Percentiles rank a stretch among this genome's conserved stretches.
These are phyloP conservation scores for Chenopodium suecicum DNA, from an alignment of 148 eudicot genomes.

Conservation along the genomic window DNA sequence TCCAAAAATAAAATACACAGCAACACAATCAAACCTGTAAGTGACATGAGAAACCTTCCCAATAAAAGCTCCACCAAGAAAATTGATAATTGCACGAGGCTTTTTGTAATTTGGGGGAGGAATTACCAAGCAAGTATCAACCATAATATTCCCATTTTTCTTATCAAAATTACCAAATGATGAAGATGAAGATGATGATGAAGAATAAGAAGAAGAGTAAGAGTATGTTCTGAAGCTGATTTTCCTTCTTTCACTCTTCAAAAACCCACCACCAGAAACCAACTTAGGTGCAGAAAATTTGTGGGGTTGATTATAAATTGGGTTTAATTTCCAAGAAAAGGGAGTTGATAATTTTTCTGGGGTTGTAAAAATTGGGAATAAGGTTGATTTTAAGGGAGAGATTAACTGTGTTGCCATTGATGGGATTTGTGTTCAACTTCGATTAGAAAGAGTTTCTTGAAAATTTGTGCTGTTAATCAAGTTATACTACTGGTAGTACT, in stretches of 20 bases:
- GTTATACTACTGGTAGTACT: too few species aligned
- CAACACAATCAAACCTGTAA: slow-evolving; percentile 45
- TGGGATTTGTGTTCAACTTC: neutral
- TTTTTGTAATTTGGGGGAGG: slow-evolving; percentile 67
- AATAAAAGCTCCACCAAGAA: slow-evolving; percentile 91
- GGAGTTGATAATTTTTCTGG: slow-evolving; percentile 1
- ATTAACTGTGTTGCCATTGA: slow-evolving; percentile 18
- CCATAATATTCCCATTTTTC: slow-evolving; percentile 30
- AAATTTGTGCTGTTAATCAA: too few species aligned
- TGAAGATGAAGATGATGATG: neutral
- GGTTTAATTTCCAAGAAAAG: slow-evolving; percentile 11
- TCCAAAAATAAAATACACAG: neutral
- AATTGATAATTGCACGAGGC: slow-evolving; percentile 69
- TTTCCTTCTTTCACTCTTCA: slow-evolving; percentile 4
- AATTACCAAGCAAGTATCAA: slow-evolving; percentile 72
- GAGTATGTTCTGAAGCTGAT: slow-evolving; percentile 14
- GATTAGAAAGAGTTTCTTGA: too few species aligned
- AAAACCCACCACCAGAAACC: slow-evolving; percentile 20
- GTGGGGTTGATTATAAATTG: neutral
- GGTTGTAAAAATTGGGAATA: slow-evolving; percentile 17
- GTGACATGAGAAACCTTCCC: slow-evolving; percentile 93
- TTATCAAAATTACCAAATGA: slow-evolving; percentile 13
- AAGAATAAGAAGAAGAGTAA: neutral
- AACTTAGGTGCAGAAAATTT: slow-evolving; percentile 14
- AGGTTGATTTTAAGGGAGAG: slow-evolving; percentile 18